Base-by-base conservation (phyloP, 2,329 filamentous ascomycete genomes). In the Intubia oerlemansii region DNA sequence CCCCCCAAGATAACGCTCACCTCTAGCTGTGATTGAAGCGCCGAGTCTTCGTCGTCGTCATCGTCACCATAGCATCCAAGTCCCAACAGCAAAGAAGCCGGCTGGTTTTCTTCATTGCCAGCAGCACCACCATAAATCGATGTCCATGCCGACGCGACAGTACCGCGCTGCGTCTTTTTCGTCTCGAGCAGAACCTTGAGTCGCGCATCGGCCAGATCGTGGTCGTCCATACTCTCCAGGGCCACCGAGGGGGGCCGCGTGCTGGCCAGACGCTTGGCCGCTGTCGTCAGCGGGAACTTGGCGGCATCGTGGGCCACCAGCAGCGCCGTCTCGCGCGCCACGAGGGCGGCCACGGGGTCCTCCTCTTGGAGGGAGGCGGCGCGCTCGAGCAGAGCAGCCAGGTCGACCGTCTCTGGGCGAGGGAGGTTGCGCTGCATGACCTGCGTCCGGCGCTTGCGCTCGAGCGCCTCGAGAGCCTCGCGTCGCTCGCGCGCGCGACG, bases 401-500 rank as follows among this genome's bases (percentile, higher is more conserved):
- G 50, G 46, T 95, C 74, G 10, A 95, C 58, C 3, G 62, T 52
- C 2, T 62, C 59, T 2, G 88, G 82, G 25, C 85, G 66, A 7
- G 88, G 88, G 10, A 98, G 56, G 4, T 66, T 67, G 39, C 65
- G 71, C 51, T 95, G 85, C 49, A 93, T 71, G n/a, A 91, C 84
- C 44, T 91, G 82, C 2, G 79, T 90, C 41, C 88, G 73, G 28
- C 84, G 65, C 46, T 68, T 73, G 43, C 81, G 77, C 40, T 95
- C 84, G 10, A 72, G 63, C 52, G 42, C 62, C 46, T 45, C 73
- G 58, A 42, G 62, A 44, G 74, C 77, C 42, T 84, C 72, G 22
- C 64, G 64, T 28, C 75, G 66, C 36, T 77, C 69, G 25, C 66
- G 65, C 45, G 91, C 81, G 34, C 79, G 65, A 32, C 70, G 66